Evolutionary conservation across 306 rosid genomes (phyloP), one percentile per base, ranked within the genome.

Genomic region (Lathyrus oleraceus): DNA sequence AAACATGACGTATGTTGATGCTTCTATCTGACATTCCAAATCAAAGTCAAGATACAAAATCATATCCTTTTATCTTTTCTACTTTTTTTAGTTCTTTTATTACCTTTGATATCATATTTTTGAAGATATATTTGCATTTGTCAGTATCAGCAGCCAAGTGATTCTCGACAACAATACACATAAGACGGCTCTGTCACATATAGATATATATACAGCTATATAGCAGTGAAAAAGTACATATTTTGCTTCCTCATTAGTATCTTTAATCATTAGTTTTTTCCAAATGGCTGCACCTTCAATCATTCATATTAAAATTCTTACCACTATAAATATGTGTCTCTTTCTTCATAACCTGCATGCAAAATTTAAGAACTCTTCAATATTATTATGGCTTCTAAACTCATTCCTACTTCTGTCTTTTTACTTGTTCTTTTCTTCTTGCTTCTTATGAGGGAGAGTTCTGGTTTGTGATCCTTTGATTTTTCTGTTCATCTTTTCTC

Each of bases 211-310:
- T 48, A 54, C 14, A 32, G 38, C 8, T 32, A 6, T 32, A 8
- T 19, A 51, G 25, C 57, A 8, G 27, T 9, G 53, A 47, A 47
- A 15, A 47, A 3, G 53, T 25, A 56, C 62, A 56, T 8, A 56
- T 56, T 12, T 2, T 56, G 62, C 39, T 56, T 56, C 62, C 19
- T 25, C 62, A 43, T 57, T 70, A 71, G 6, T 67, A 35, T 63
- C 61, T 44, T 73, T 74, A 72, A 83, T 45, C 73, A 83, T 82
- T 79, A 83, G 78, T 79, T 82, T 83, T 73, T 63, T 40, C 16
- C 54, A 87, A 88, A 80, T 75, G 91, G 89, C 95, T 85, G 86
- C 88, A 58, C 20, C 49, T 47, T 70, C 81, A 80, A 86, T 88
- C 84, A 88, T 84, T 82, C 81, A 43, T 8, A 17, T 44, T 49